These are phyloP conservation scores for Isatis tinctoria DNA, from an alignment of 345 rosid species.

Conservation along the genomic window DNA sequence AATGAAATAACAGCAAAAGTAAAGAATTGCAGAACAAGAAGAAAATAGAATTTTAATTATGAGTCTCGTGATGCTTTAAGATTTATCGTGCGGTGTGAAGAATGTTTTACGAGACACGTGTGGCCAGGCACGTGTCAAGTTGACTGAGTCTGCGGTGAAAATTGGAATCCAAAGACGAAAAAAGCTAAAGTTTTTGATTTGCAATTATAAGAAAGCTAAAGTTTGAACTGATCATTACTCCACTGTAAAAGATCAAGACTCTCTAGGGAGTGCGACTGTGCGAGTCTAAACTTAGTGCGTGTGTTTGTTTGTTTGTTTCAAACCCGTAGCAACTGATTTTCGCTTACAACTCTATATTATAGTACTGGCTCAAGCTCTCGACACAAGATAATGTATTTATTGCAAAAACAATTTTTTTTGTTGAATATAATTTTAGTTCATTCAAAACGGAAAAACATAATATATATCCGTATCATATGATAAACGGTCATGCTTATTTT, in stretches of 20 bases:
- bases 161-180: slow-evolving; percentile 4
- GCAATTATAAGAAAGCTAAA: slow-evolving; percentile 2
- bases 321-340: too few relatives aligned
- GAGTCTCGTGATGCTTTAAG: slow-evolving; percentile 18
- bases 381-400: too few relatives aligned
- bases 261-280: not conserved
- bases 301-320: too few relatives aligned
- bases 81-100: slow-evolving; percentile 5
- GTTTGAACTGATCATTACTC: not conserved
- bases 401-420: too few relatives aligned
- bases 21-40: too few relatives aligned
- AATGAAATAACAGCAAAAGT: too few relatives aligned
- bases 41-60: not conserved
- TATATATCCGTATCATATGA: too few relatives aligned
- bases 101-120: slow-evolving; percentile 17
- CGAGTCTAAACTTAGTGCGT: not conserved
- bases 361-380: too few relatives aligned
- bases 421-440: too few relatives aligned
- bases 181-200: not conserved
- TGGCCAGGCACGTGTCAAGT: slow-evolving; percentile 6
- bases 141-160: slow-evolving; percentile 9
- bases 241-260: not conserved
- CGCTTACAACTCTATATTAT: too few relatives aligned
- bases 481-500: too few relatives aligned
- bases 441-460: too few relatives aligned